phyloP scores from a whole-genome alignment of 2,329 filamentous ascomycete genomes.

The Fusarium stilboides region DNA sequence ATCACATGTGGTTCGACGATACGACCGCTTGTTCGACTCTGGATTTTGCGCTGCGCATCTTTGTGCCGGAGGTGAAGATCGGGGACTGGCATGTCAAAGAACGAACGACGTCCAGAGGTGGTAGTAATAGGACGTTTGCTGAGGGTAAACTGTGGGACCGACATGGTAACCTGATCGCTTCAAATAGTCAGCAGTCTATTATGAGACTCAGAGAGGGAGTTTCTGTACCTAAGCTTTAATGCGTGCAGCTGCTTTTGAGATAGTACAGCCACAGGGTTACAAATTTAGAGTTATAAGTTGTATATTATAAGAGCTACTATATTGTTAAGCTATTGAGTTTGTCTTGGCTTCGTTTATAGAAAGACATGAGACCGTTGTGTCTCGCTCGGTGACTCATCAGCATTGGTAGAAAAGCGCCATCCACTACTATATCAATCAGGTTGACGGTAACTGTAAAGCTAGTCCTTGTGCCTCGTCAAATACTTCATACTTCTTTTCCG shows the following conservation, averaged over 20 bases:
- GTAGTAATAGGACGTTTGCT: slow-evolving; percentile 60
- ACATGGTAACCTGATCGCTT: slow-evolving; percentile 61
- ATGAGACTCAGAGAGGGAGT: slow-evolving; percentile 44
- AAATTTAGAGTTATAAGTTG: too few relatives aligned
- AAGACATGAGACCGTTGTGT: too few relatives aligned
- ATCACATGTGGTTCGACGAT: slow-evolving; percentile 61
- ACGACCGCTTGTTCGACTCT: slow-evolving; percentile 61
- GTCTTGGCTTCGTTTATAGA: too few relatives aligned
- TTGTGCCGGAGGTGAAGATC: slow-evolving; percentile 57
- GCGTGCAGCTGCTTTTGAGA: too few relatives aligned
- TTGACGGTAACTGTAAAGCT: too few relatives aligned
- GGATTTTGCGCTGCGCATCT: slow-evolving; percentile 66
- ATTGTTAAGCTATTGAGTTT: too few relatives aligned
- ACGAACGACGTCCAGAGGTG: slow-evolving; percentile 56
- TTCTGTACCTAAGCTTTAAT: slow-evolving; percentile 26
- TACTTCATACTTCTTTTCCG: slow-evolving; percentile 23
- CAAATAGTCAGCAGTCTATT: slow-evolving; percentile 65
- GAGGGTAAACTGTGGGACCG: slow-evolving; percentile 63
- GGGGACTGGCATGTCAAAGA: slow-evolving; percentile 62
- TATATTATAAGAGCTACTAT: too few relatives aligned
- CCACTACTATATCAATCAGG: too few relatives aligned
- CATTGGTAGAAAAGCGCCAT: too few relatives aligned
- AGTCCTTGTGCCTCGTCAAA: background rate
- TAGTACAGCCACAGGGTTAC: too few relatives aligned
- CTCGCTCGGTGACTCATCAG: too few relatives aligned